phyloP scores from a whole-genome alignment of 495 filamentous ascomycete genomes.

The Polyplosphaeria fusca region DNA sequence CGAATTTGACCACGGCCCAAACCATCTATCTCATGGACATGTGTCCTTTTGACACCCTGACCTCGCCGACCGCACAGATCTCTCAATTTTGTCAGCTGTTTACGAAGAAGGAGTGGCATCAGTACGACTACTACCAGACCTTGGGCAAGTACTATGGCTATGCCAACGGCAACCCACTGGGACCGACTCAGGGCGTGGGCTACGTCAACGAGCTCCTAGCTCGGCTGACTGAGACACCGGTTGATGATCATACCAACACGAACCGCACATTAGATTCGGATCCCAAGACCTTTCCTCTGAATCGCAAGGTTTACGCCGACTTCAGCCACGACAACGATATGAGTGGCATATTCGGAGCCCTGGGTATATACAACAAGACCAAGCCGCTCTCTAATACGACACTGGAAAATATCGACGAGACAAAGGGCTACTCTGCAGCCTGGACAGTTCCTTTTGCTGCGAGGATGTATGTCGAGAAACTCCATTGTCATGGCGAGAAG shows the following conservation, averaged over 20 bases:
- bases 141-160: constrained; percentile 80
- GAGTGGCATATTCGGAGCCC: constrained; percentile 64
- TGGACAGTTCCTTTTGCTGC: constrained; percentile 80
- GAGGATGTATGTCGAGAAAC: constrained; percentile 79
- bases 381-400: constrained; percentile 48
- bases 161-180: constrained; percentile 70
- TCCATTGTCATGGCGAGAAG: constrained; percentile 55
- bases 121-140: constrained; percentile 73
- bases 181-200: constrained; percentile 76
- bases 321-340: constrained; percentile 88
- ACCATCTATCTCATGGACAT: constrained; percentile 75
- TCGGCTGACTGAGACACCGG: constrained; percentile 63
- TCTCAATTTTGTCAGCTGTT: constrained; percentile 75
- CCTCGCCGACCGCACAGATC: constrained; percentile 43
- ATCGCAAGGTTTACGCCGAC: constrained; percentile 67
- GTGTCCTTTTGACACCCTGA: constrained; percentile 76
- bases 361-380: constrained; percentile 69
- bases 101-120: constrained; percentile 61
- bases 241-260: constrained; percentile 66
- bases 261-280: constrained; percentile 69
- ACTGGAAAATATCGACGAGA: constrained; percentile 44
- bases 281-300: constrained; percentile 64
- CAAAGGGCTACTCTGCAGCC: constrained; percentile 61
- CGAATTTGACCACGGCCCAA: constrained; percentile 56
- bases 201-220: constrained; percentile 82